Conservation (phyloP, 176 grass and related monocot genomes). For the Pharus latifolius region DNA sequence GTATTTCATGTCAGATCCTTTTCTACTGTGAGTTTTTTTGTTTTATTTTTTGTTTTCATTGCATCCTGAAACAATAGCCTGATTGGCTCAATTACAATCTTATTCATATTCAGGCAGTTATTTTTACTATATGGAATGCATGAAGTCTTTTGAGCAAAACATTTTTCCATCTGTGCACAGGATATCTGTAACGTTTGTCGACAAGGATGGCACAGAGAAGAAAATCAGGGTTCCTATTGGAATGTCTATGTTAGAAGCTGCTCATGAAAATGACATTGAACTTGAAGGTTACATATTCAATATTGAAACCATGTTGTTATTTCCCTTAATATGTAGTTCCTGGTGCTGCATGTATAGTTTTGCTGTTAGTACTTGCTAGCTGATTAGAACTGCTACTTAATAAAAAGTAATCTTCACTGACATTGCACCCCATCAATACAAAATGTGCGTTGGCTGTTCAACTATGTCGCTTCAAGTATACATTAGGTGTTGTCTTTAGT, state of each 20-base stretch:
- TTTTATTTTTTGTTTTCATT: not conserved
- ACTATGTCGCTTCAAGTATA: not conserved
- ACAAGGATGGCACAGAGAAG: conserved; percentile 72
- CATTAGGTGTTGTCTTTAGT: not conserved
- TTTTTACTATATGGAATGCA: not conserved
- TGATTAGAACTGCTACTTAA: not conserved
- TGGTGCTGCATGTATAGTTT: not conserved
- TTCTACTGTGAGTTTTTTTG: not conserved
- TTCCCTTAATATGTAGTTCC: not conserved
- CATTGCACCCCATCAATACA: not conserved
- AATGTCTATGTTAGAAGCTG: conserved; percentile 95
- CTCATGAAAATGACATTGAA: conserved; percentile 96
- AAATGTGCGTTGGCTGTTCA: not conserved
- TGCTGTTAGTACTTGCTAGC: not conserved
- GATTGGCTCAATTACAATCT: not conserved
- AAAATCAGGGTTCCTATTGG: conserved; percentile 79
- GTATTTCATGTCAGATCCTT: not conserved
- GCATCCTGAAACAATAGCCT: conserved; percentile 3
- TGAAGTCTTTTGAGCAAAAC: not conserved
- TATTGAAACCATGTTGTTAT: not conserved
- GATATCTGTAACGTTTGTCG: conserved; percentile 87
- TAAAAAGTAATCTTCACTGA: not conserved
- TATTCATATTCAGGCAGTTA: conserved; percentile 1
- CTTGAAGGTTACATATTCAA: conserved; percentile 54
- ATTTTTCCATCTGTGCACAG: conserved; percentile 16